Evolutionary conservation across 1,139 yeast genomes (phyloP).

Genomic region (Saccharomyces hybrid): DNA sequence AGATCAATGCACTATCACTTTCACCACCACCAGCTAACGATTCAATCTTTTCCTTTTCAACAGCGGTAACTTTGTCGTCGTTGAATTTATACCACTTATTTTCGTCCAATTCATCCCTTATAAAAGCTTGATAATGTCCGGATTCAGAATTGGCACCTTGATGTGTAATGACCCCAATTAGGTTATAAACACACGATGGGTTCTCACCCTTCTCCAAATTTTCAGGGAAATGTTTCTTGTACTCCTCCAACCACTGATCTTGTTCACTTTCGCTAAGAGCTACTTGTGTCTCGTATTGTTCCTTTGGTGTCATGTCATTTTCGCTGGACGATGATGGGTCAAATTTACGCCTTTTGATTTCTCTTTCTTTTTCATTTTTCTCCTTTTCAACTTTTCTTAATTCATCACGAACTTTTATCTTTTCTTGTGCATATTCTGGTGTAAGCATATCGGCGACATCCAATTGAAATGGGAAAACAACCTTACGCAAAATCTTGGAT

Average conservation of each 20-base stretch:
- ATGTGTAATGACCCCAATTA: conserved; percentile 80
- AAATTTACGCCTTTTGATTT: conserved; percentile 64
- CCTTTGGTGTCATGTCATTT: conserved; percentile 32
- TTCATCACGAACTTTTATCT: conserved; percentile 68
- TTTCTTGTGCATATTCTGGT: conserved; percentile 57
- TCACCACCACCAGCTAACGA: conserved; percentile 95
- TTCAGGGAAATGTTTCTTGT: conserved; percentile 32
- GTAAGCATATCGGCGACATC: conserved; percentile 84
- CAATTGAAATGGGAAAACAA: conserved; percentile 86
- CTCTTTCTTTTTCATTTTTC: conserved; percentile 63
- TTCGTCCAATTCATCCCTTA: conserved; percentile 63
- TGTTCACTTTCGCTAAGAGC: conserved; percentile 31
- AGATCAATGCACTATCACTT: conserved; percentile 86
- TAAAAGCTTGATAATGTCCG: conserved; percentile 92
- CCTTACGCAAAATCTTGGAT: conserved; percentile 88
- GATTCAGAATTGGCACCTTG: conserved; percentile 94
- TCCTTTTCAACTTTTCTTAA: conserved; percentile 71
- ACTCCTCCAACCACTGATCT: conserved; percentile 36
- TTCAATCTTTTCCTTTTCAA: conserved; percentile 73
- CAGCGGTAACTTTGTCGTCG: conserved; percentile 80
- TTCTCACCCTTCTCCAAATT: conserved; percentile 54
- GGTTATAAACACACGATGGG: conserved; percentile 80
- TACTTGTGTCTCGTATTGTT: conserved; percentile 32
- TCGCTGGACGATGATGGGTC: conserved; percentile 17
- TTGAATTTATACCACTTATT: conserved; percentile 90